Percentiles rank a stretch among this genome's conserved stretches.
Conservation (phyloP, 176 grass and related monocot species). For the Musa beccarii region DNA sequence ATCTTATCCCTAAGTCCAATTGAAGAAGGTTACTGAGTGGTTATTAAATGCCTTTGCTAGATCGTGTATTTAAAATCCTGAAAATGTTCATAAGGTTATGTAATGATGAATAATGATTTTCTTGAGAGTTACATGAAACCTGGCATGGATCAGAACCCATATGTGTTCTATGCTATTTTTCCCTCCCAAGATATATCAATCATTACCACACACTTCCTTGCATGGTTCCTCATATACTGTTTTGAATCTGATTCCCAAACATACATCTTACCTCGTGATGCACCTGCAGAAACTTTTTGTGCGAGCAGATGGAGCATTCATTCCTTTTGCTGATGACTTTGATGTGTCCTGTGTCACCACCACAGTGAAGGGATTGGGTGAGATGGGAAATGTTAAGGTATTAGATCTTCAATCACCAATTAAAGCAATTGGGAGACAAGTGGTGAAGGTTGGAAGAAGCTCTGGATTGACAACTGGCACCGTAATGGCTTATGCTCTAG, state of each 20-base stretch:
- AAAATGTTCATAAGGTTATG: neutral
- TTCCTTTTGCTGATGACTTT: slow-evolving; percentile 84
- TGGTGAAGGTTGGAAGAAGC: slow-evolving; percentile 86
- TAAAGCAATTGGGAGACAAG: slow-evolving; percentile 66
- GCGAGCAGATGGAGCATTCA: slow-evolving; percentile 84
- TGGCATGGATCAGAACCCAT: neutral
- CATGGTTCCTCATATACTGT: neutral
- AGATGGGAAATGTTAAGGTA: slow-evolving; percentile 71
- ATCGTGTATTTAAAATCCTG: neutral
- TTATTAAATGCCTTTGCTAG: neutral
- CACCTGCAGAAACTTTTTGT: slow-evolving; percentile 95
- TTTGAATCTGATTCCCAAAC: slow-evolving; percentile 39
- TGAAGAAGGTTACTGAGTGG: neutral
- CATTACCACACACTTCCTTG: neutral
- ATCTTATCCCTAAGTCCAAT: neutral
- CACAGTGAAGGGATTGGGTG: slow-evolving; percentile 62
- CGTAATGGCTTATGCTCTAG: slow-evolving; percentile 85
- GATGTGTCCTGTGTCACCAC: slow-evolving; percentile 75
- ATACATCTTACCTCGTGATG: slow-evolving; percentile 31
- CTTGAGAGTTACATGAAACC: too few species aligned
- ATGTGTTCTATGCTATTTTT: neutral
- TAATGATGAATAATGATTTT: neutral
- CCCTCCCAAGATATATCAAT: neutral
- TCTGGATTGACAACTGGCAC: slow-evolving; percentile 86
- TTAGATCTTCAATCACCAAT: slow-evolving; percentile 86